Percentiles rank a stretch among this genome's conserved stretches.
phyloP scores from a whole-genome alignment of 257 asterid genomes.

The Solanum sitiens region DNA sequence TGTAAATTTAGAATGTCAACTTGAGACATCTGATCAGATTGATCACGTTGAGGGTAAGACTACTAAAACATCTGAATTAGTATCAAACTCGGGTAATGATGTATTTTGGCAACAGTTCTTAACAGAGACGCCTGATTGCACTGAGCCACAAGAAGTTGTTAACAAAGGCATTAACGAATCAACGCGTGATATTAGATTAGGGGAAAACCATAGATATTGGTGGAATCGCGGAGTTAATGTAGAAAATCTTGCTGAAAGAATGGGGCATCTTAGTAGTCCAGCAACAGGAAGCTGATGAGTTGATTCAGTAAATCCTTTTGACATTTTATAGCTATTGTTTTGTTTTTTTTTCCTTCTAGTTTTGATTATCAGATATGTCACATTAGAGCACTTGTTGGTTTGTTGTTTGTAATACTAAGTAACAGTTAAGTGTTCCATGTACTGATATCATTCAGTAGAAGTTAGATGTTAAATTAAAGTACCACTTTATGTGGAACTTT shows the following conservation, averaged over 20 bases:
- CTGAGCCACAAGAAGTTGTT: conserved; percentile 28
- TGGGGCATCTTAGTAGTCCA: conserved; percentile 40
- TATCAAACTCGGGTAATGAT: conserved; percentile 46
- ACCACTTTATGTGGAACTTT: background rate
- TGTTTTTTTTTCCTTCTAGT: background rate
- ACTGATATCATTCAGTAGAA: background rate
- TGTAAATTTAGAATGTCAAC: conserved; percentile 22
- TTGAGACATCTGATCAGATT: conserved; percentile 16
- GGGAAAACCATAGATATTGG: conserved; percentile 36
- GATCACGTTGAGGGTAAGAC: conserved; percentile 6
- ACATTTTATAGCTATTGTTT: background rate
- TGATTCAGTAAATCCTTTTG: background rate
- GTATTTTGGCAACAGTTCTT: conserved; percentile 86
- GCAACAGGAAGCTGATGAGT: conserved; percentile 28
- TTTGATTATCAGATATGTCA: background rate
- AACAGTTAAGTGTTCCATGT: background rate
- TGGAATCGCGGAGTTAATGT: conserved; percentile 29
- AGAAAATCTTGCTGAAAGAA: conserved; percentile 35
- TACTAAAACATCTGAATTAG: conserved; percentile 1
- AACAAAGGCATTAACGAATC: conserved; percentile 16
- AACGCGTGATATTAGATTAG: conserved; percentile 12
- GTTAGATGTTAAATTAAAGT: background rate
- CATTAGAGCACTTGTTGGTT: background rate
- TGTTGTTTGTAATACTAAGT: background rate
- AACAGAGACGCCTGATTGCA: conserved; percentile 51